Percentiles rank a stretch among this genome's conserved stretches.
Evolutionary conservation across 176 grass and related monocot species (phyloP).

Genomic region (Calamus simplicifolius): DNA sequence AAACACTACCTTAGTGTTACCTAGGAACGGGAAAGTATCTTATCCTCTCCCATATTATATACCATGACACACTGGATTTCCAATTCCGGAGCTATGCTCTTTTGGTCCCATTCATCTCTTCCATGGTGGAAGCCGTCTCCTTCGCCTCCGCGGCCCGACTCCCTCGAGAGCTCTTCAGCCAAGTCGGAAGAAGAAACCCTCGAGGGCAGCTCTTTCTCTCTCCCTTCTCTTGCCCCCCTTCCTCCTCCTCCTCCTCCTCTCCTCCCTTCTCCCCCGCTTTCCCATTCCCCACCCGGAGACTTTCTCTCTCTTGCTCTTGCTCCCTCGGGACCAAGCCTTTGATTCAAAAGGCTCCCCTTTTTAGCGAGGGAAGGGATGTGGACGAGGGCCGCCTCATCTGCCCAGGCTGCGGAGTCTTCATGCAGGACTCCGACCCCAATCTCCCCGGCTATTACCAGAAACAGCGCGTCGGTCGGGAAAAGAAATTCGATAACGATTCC

Average conservation of each 20-base stretch:
- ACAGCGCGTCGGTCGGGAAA: conserved; percentile 17
- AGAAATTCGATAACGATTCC: conserved; percentile 5
- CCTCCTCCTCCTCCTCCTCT: background rate
- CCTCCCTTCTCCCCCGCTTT: conserved; percentile 1
- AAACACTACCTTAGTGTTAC: too few relatives aligned
- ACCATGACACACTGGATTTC: too few relatives aligned
- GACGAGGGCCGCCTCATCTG: conserved; percentile 40
- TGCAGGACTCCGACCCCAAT: conserved; percentile 71
- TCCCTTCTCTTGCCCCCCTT: conserved; percentile 12
- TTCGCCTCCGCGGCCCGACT: background rate
- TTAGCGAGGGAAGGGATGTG: conserved; percentile 40
- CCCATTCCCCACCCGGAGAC: conserved; percentile 9
- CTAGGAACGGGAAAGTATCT: too few relatives aligned
- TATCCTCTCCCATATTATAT: too few relatives aligned
- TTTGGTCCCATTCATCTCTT: background rate
- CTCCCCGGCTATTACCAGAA: conserved; percentile 73
- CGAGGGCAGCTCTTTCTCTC: background rate
- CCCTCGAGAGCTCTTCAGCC: background rate
- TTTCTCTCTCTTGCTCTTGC: conserved; percentile 6
- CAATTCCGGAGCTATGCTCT: too few relatives aligned
- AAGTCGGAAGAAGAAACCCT: too few relatives aligned
- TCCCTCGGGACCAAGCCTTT: conserved; percentile 11
- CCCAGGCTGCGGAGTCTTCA: conserved; percentile 79
- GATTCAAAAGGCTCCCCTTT: conserved; percentile 9
- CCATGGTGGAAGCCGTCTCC: conserved; percentile 23